Evolutionary conservation across 2,329 filamentous ascomycete species (phyloP).

Genomic region (Escovopsis sp.): DNA sequence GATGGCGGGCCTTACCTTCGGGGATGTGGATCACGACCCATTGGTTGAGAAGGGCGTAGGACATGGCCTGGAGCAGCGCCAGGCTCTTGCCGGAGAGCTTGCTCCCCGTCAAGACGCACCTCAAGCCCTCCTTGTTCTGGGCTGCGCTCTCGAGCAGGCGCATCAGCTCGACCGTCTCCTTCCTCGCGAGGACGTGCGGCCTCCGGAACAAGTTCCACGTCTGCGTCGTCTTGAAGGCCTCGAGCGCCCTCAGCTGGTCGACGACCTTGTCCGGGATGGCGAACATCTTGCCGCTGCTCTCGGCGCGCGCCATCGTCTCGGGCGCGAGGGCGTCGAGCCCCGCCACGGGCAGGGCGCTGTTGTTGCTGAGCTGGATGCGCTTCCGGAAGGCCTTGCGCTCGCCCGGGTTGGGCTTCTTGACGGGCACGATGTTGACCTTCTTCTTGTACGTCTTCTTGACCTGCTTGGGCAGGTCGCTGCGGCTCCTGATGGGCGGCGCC

Average conservation of each 20-base stretch:
- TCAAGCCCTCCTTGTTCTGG: slow-evolving; percentile 36
- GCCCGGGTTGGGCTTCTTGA: slow-evolving; percentile 50
- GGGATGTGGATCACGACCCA: slow-evolving; percentile 87
- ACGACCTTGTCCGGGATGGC: slow-evolving; percentile 54
- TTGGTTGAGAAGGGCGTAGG: slow-evolving; percentile 64
- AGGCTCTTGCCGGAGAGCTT: slow-evolving; percentile 76
- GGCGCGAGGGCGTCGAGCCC: slow-evolving; percentile 48
- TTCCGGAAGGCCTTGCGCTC: slow-evolving; percentile 82
- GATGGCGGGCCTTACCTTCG: slow-evolving; percentile 47
- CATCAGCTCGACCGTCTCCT: slow-evolving; percentile 63
- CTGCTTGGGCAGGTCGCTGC: slow-evolving; percentile 22
- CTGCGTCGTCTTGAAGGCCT: slow-evolving; percentile 85
- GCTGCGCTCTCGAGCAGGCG: slow-evolving; percentile 43
- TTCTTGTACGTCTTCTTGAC: slow-evolving; percentile 38
- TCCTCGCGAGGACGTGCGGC: slow-evolving; percentile 64
- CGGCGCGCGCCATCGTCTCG: slow-evolving; percentile 37
- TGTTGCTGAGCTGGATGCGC: slow-evolving; percentile 82
- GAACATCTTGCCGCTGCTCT: slow-evolving; percentile 50
- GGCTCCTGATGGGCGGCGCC: slow-evolving; percentile 19
- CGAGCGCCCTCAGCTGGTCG: slow-evolving; percentile 66
- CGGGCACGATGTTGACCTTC: slow-evolving; percentile 25
- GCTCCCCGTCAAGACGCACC: slow-evolving; percentile 58
- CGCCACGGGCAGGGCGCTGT: slow-evolving; percentile 69
- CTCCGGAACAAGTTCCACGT: slow-evolving; percentile 74
- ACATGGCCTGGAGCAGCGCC: slow-evolving; percentile 67